These are phyloP conservation scores for Cantharellus cinnabarinus DNA, from an alignment of 768 basidiomycete genomes.

Conservation along the genomic window DNA sequence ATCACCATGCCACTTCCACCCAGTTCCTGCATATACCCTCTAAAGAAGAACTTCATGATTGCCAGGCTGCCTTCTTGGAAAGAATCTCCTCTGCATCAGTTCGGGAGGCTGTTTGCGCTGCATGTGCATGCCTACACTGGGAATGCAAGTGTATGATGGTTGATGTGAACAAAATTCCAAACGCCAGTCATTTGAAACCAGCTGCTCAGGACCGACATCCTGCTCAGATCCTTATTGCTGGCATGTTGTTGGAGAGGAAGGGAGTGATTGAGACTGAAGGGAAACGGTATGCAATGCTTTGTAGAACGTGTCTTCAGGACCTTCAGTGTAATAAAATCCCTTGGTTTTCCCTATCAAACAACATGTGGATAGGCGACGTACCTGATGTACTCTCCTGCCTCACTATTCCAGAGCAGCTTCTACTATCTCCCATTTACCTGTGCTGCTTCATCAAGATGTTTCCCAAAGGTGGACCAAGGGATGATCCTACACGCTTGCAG, in stretches of 20 bases:
- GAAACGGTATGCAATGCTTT: background rate
- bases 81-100: too few relatives aligned
- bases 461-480: conserved; percentile 8
- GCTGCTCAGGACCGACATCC: background rate
- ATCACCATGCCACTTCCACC: too few relatives aligned
- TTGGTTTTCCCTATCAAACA: conserved; percentile 17
- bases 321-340: background rate
- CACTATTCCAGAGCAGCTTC: conserved; percentile 21
- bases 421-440: conserved; percentile 17
- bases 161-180: too few relatives aligned
- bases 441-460: background rate
- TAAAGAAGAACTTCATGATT: too few relatives aligned
- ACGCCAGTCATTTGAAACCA: too few relatives aligned
- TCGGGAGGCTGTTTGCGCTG: too few relatives aligned
- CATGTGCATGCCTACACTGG: too few relatives aligned
- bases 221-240: background rate
- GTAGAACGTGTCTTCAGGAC: background rate
- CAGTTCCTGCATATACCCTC: too few relatives aligned
- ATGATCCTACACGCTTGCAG: conserved; percentile 9
- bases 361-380: conserved; percentile 21
- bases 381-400: conserved; percentile 16
- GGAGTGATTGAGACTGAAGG: background rate
- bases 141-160: too few relatives aligned
- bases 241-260: background rate
- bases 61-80: too few relatives aligned